Evolutionary conservation across 371 early-diverging fungal species (phyloP).

Genomic region (Mucor saturninus): DNA sequence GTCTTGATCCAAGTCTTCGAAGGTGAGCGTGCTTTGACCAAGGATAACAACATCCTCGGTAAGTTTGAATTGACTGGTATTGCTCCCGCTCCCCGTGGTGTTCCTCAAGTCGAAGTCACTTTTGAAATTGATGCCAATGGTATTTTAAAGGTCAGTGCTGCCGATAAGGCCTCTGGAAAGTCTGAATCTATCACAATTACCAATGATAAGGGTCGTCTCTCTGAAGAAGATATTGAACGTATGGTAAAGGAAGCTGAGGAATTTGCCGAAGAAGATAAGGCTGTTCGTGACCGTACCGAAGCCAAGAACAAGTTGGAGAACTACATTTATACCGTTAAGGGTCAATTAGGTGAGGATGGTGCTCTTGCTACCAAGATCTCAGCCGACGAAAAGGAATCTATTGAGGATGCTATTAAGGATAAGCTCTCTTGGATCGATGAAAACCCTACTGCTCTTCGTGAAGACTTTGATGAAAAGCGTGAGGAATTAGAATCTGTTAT

Average conservation of each 20-base stretch:
- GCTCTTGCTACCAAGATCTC: constrained; percentile 74
- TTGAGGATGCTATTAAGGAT: constrained; percentile 88
- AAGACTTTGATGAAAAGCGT: constrained; percentile 83
- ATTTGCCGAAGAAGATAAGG: constrained; percentile 87
- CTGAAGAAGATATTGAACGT: constrained; percentile 93
- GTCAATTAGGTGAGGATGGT: constrained; percentile 75
- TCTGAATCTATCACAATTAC: constrained; percentile 94
- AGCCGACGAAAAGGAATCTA: constrained; percentile 82
- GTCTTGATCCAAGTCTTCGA: constrained; percentile 98
- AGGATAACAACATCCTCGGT: constrained; percentile 97
- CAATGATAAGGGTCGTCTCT: constrained; percentile 95
- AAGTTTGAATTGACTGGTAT: constrained; percentile 91
- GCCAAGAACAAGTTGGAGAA: constrained; percentile 84
- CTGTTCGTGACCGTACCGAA: constrained; percentile 85
- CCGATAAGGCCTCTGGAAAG: constrained; percentile 95
- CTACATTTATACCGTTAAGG: constrained; percentile 84
- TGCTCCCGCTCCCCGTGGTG: constrained; percentile 89
- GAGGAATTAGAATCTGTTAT: constrained; percentile 84
- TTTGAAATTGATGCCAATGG: constrained; percentile 99
- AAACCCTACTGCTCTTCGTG: constrained; percentile 69
- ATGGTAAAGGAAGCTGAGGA: constrained; percentile 95
- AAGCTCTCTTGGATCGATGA: constrained; percentile 87
- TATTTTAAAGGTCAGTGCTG: constrained; percentile 96
- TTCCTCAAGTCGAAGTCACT: constrained; percentile 90
- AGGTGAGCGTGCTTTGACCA: constrained; percentile 96